These are phyloP conservation scores for Penicillium salamii DNA, from an alignment of 495 filamentous ascomycete genomes.

Conservation along the genomic window DNA sequence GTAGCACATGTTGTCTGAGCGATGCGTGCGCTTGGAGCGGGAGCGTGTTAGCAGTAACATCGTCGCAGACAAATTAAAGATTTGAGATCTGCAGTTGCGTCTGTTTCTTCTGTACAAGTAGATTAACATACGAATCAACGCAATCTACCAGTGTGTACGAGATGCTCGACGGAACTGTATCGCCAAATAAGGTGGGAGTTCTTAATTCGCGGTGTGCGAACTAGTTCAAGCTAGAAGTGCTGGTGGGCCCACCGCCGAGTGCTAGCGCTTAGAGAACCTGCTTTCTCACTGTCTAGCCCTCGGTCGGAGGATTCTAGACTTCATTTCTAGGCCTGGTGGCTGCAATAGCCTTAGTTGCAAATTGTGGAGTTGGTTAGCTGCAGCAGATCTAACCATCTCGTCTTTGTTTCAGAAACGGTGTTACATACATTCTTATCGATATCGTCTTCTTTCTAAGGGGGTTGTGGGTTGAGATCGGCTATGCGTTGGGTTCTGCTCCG, in stretches of 20 bases:
- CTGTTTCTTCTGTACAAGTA: not conserved
- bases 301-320: slow-evolving; percentile 5
- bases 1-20: not conserved
- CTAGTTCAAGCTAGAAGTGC: slow-evolving; percentile 8
- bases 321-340: slow-evolving; percentile 2
- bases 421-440: not conserved
- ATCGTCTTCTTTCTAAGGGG: too few species aligned
- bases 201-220: not conserved
- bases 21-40: not conserved
- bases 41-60: not conserved
- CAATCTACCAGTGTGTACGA: too few species aligned
- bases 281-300: slow-evolving; percentile 4
- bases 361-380: not conserved
- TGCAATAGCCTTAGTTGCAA: slow-evolving; percentile 1
- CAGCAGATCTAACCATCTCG: slow-evolving; percentile 1
- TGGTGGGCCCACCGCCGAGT: slow-evolving; percentile 2
- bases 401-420: not conserved
- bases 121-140: not conserved
- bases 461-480: too few species aligned
- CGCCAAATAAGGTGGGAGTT: not conserved
- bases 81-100: not conserved
- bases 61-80: not conserved
- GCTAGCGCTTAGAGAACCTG: slow-evolving; percentile 1
- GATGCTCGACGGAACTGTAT: too few species aligned
- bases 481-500: too few species aligned